Evolutionary conservation across 2,329 filamentous ascomycete species (phyloP).

Genomic region (Aotearoamyces nothofagi): DNA sequence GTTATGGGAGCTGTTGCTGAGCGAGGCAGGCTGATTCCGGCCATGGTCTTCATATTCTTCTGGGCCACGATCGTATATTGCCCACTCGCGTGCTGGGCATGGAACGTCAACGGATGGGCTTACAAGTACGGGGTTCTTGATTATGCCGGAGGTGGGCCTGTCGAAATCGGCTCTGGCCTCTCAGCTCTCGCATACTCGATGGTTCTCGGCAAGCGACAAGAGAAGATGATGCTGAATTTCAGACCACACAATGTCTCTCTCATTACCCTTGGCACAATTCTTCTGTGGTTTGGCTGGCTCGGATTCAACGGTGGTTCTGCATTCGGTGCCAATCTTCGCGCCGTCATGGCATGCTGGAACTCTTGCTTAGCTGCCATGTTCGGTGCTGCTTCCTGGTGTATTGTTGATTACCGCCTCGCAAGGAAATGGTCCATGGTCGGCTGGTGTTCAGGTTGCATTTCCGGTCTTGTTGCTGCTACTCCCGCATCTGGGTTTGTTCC

Average conservation of each 20-base stretch:
- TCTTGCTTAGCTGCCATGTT: conserved; percentile 71
- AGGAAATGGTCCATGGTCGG: conserved; percentile 81
- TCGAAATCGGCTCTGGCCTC: conserved; percentile 91
- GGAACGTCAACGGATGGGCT: conserved; percentile 90
- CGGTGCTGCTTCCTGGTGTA: conserved; percentile 80
- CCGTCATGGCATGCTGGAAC: conserved; percentile 97
- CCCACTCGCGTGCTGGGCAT: conserved; percentile 90
- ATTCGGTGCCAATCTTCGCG: conserved; percentile 86
- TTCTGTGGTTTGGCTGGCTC: conserved; percentile 98
- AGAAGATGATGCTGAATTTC: conserved; percentile 99
- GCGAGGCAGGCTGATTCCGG: conserved; percentile 79
- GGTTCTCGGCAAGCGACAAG: conserved; percentile 89
- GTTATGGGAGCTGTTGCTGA: conserved; percentile 86
- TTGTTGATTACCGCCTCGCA: conserved; percentile 89
- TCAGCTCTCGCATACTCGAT: conserved; percentile 90
- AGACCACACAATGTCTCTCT: conserved; percentile 96
- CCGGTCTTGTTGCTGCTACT: conserved; percentile 54
- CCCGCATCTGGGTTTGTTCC: conserved; percentile 54
- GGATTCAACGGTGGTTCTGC: conserved; percentile 96
- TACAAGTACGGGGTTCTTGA: conserved; percentile 85
- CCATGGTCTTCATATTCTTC: conserved; percentile 89
- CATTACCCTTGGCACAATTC: conserved; percentile 85
- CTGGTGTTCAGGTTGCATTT: conserved; percentile 59
- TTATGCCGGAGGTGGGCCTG: conserved; percentile 90
- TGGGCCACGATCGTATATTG: conserved; percentile 98